These are phyloP conservation scores for Delonix regia DNA, from an alignment of 306 rosid species.

Conservation along the genomic window DNA sequence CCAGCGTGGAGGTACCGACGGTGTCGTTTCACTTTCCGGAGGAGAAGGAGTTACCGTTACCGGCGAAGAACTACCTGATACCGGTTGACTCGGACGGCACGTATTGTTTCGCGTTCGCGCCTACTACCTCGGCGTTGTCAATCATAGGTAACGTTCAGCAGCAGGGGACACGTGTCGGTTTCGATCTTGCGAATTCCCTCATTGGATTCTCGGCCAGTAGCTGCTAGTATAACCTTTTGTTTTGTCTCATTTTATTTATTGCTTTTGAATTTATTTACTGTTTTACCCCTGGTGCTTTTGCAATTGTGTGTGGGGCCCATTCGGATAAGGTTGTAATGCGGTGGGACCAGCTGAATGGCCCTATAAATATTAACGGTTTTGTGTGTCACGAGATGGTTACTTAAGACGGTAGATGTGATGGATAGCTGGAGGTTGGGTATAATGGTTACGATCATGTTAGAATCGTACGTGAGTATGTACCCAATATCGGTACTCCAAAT, in stretches of 20 bases:
- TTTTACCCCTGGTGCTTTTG: not conserved
- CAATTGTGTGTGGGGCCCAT: not conserved
- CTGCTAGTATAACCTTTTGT: not conserved
- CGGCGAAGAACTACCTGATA: slow-evolving; percentile 80
- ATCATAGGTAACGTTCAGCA: slow-evolving; percentile 88
- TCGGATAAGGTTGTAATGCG: not conserved
- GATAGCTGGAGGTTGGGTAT: not conserved
- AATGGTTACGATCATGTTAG: not conserved
- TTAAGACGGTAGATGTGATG: not conserved
- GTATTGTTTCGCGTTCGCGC: slow-evolving; percentile 85
- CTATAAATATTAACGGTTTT: not conserved
- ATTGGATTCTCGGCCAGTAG: slow-evolving; percentile 11
- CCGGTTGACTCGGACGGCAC: slow-evolving; percentile 83
- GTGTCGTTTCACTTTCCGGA: slow-evolving; percentile 67
- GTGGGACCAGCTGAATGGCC: not conserved
- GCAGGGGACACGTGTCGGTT: slow-evolving; percentile 96
- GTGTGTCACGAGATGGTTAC: not conserved
- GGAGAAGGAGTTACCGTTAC: slow-evolving; percentile 63
- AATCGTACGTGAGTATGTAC: not conserved
- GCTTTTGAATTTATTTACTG: slow-evolving; percentile 6
- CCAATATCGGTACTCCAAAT: too few relatives aligned
- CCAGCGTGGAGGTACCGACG: slow-evolving; percentile 78
- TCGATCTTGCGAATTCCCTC: slow-evolving; percentile 20
- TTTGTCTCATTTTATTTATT: not conserved
- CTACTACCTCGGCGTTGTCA: slow-evolving; percentile 62